These are phyloP conservation scores for Trichosporon sp. DNA, from an alignment of 1,284 basidiomycete species.

Conservation along the genomic window DNA sequence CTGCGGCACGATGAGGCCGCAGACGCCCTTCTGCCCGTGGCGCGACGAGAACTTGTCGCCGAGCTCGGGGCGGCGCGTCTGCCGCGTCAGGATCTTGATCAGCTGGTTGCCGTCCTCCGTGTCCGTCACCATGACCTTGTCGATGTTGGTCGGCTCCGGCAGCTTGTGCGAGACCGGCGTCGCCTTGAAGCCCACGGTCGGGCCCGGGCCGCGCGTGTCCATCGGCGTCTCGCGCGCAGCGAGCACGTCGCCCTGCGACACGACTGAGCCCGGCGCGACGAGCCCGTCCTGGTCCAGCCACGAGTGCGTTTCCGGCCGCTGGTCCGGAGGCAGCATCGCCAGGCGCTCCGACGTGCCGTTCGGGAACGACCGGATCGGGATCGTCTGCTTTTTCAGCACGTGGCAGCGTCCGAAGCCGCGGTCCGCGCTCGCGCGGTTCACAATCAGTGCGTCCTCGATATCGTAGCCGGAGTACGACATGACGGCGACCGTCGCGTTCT, in stretches of 20 bases:
- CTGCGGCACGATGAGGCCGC: constrained; percentile 96
- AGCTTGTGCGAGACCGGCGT: constrained; percentile 87
- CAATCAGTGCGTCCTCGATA: constrained; percentile 96
- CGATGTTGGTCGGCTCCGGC: constrained; percentile 86
- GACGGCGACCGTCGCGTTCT: constrained; percentile 97
- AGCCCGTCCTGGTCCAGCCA: constrained; percentile 94
- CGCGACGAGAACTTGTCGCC: constrained; percentile 98
- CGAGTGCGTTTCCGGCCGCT: constrained; percentile 65
- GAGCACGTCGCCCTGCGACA: constrained; percentile 89
- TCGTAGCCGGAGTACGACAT: constrained; percentile 99
- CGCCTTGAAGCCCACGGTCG: constrained; percentile 70
- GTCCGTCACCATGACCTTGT: constrained; percentile 97
- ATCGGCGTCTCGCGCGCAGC: constrained; percentile 95
- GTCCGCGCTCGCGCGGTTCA: constrained; percentile 92
- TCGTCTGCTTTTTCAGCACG: constrained; percentile 91
- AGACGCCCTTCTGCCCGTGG: constrained; percentile 99
- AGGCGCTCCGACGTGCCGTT: constrained; percentile 97
- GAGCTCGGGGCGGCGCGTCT: constrained; percentile 91
- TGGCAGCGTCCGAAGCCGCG: constrained; percentile 97
- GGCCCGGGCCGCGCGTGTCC: constrained; percentile 59
- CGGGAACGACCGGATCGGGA: constrained; percentile 90
- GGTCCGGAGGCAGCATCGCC: constrained; percentile 72
- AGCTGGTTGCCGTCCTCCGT: constrained; percentile 91
- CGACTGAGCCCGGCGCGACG: constrained; percentile 87
- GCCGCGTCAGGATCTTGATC: constrained; percentile 96